Percentiles rank a stretch among this genome's conserved stretches.
These are phyloP conservation scores for Paramecium primaurelia DNA, from an alignment of 73 alveolate species.

Conservation along the genomic window DNA sequence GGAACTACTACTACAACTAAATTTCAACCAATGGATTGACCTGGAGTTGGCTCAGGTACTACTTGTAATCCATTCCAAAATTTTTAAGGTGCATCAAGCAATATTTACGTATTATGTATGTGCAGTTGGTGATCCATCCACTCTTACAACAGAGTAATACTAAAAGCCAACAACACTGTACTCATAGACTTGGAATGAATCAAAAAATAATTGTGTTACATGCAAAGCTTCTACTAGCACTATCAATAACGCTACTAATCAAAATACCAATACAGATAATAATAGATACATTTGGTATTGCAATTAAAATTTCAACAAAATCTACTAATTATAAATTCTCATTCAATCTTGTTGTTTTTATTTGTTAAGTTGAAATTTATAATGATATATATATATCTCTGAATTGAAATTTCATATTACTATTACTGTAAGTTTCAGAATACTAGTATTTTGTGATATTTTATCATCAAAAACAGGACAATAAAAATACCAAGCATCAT, in stretches of 20 bases:
- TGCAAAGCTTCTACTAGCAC: background rate
- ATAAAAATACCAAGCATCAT: no score
- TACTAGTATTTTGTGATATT: no score
- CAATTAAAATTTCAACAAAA: background rate
- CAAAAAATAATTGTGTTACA: background rate
- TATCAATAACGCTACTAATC: background rate
- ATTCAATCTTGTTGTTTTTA: no score
- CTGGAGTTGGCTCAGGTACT: background rate
- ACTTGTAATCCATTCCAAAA: slow-evolving; percentile 16
- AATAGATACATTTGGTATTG: background rate
- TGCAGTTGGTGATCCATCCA: background rate
- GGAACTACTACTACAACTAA: slow-evolving; percentile 28
- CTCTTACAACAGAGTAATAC: background rate
- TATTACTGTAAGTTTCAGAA: no score
- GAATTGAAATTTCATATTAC: no score
- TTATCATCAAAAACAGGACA: no score
- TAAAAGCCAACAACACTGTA: background rate
- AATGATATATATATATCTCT: no score
- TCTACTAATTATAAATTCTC: no score
- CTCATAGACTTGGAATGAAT: slow-evolving; percentile 24
- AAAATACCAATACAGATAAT: background rate
- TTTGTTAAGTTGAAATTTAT: no score
- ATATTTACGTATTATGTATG: background rate
- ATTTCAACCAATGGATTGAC: background rate
- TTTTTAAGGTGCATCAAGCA: background rate